These are phyloP conservation scores for Cadophora malorum DNA, from an alignment of 2,329 filamentous ascomycete species.

Conservation along the genomic window DNA sequence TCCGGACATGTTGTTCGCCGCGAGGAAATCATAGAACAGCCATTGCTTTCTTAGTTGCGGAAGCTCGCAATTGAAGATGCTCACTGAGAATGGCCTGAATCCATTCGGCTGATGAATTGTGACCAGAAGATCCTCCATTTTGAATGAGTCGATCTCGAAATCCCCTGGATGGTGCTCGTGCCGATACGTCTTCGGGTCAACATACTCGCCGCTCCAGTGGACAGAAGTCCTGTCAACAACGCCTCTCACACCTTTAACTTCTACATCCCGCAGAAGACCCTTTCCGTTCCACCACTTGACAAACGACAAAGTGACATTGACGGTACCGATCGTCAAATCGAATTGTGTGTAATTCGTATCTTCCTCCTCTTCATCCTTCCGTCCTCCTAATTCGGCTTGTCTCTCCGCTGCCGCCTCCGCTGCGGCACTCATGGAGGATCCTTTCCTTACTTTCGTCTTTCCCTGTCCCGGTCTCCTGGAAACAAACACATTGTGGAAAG, in stretches of 20 bases:
- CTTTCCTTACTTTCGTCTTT: conserved; percentile 86
- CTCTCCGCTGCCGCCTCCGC: conserved; percentile 81
- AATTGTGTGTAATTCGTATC: conserved; percentile 99
- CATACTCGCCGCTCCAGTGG: conserved; percentile 68
- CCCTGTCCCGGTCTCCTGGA: conserved; percentile 86
- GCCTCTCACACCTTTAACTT: conserved; percentile 90
- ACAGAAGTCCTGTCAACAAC: conserved; percentile 91
- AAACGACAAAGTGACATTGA: conserved; percentile 96
- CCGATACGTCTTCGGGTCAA: conserved; percentile 86
- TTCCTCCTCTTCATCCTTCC: conserved; percentile 62
- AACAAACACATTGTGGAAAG: conserved; percentile 95
- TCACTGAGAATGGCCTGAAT: conserved; percentile 94
- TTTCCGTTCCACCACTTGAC: conserved; percentile 99
- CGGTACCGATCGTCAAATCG: conserved; percentile 90
- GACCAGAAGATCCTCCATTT: conserved; percentile 89
- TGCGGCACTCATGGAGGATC: conserved; percentile 82
- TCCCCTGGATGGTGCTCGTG: conserved; percentile 90
- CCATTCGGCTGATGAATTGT: conserved; percentile 88
- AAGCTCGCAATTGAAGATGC: conserved; percentile 94
- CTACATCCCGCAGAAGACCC: conserved; percentile 87
- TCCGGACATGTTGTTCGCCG: conserved; percentile 94
- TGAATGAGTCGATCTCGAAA: conserved; percentile 97
- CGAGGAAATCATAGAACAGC: conserved; percentile 97
- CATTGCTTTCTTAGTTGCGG: conserved; percentile 93
- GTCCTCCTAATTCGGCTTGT: conserved; percentile 55